phyloP scores from a whole-genome alignment of 148 eudicot genomes.

The Vaccinium corymbosum region DNA sequence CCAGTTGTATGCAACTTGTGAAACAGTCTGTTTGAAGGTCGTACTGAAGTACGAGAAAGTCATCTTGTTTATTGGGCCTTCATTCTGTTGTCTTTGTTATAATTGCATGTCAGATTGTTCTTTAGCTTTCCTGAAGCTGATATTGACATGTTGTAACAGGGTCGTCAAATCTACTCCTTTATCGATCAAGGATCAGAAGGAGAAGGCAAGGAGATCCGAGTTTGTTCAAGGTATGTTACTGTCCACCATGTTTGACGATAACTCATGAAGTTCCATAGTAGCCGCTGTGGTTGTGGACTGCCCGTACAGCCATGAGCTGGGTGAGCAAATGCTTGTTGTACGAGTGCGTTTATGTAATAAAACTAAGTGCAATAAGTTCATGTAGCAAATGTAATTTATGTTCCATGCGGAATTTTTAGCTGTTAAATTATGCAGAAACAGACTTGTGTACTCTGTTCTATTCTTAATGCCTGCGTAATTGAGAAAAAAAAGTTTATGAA shows the following conservation, averaged over 20 bases:
- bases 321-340: conserved; percentile 20
- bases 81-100: neutral
- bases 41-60: neutral
- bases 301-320: conserved; percentile 13
- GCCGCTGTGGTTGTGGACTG: conserved; percentile 8
- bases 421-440: conserved; percentile 3
- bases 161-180: conserved; percentile 51
- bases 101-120: neutral
- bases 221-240: conserved; percentile 69
- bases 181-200: conserved; percentile 79
- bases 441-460: conserved; percentile 13
- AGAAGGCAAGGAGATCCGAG: conserved; percentile 66
- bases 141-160: conserved; percentile 38
- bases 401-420: conserved; percentile 18
- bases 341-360: conserved; percentile 29
- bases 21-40: neutral
- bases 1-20: neutral
- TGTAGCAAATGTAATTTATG: conserved; percentile 40
- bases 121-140: conserved; percentile 11
- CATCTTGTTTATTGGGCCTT: too few relatives aligned
- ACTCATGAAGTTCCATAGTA: conserved; percentile 28
- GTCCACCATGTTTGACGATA: conserved; percentile 62
- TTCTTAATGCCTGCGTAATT: conserved; percentile 18
- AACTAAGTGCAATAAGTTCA: conserved; percentile 29
- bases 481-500: conserved; percentile 10